phyloP scores from a whole-genome alignment of 2,329 filamentous ascomycete genomes.

The Trichoderma brevicompactum region DNA sequence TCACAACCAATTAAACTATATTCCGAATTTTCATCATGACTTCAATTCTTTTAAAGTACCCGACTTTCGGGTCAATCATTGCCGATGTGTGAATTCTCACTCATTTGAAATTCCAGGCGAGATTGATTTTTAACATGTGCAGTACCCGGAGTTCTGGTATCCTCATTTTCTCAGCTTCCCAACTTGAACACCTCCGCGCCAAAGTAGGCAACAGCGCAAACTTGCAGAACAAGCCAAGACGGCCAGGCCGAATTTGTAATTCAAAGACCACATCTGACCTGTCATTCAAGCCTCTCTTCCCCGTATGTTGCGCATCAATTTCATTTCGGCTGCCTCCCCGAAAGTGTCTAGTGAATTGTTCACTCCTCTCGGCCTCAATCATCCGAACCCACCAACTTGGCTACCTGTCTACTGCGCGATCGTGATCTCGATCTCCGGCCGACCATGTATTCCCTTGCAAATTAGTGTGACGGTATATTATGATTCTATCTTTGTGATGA shows the following conservation, averaged over 20 bases:
- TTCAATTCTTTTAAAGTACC: no score
- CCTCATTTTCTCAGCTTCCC: background rate
- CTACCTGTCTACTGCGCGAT: background rate
- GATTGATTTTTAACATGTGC: background rate
- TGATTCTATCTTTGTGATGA: no score
- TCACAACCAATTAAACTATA: no score
- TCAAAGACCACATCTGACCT: no score
- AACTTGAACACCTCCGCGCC: background rate
- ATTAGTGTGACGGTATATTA: no score
- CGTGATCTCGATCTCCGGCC: background rate
- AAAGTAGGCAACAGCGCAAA: background rate
- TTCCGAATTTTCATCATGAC: no score
- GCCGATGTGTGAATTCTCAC: no score
- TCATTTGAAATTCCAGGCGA: no score
- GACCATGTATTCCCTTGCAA: no score
- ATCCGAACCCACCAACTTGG: background rate
- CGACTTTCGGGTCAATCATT: no score
- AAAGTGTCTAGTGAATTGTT: background rate
- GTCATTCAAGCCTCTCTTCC: background rate
- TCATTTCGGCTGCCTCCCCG: slow-evolving; percentile 11
- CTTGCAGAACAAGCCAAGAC: slow-evolving; percentile 3
- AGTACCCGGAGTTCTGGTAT: no score
- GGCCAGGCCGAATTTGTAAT: background rate
- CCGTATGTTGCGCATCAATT: background rate
- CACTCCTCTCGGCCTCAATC: background rate